Evolutionary conservation across 495 filamentous ascomycete species (phyloP).

Genomic region (Trichoderma erinaceum): DNA sequence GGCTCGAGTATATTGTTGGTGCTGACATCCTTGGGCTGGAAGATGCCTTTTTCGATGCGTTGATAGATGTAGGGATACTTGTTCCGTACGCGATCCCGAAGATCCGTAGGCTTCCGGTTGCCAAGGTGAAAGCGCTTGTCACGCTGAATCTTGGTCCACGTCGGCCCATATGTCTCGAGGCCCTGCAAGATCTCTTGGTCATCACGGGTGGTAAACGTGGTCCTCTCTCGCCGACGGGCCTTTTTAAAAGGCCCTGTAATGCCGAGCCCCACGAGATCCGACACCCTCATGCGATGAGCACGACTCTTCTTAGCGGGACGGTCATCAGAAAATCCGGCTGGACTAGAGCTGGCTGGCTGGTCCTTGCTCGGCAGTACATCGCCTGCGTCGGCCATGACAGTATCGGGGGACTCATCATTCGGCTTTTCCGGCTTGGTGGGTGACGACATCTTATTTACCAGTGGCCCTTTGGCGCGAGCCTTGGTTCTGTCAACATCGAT

Average conservation of each 20-base stretch:
- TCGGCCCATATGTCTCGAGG: slow-evolving; percentile 65
- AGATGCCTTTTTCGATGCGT: slow-evolving; percentile 50
- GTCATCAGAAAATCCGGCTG: slow-evolving; percentile 10
- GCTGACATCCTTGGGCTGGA: slow-evolving; percentile 34
- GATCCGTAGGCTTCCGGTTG: slow-evolving; percentile 66
- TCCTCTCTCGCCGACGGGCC: slow-evolving; percentile 47
- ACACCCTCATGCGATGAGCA: slow-evolving; percentile 47
- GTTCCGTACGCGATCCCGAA: slow-evolving; percentile 77
- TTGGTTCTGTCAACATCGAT: slow-evolving; percentile 27
- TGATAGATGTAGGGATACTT: slow-evolving; percentile 60
- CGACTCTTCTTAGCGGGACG: slow-evolving; percentile 36
- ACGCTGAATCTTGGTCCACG: slow-evolving; percentile 74
- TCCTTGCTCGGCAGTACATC: slow-evolving; percentile 13
- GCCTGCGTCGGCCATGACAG: slow-evolving; percentile 36
- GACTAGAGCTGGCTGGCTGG: neutral
- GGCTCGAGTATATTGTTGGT: slow-evolving; percentile 34
- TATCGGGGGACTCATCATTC: slow-evolving; percentile 38
- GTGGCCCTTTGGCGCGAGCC: neutral
- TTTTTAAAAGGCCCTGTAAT: slow-evolving; percentile 36
- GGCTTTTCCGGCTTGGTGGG: slow-evolving; percentile 27
- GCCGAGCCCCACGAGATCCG: slow-evolving; percentile 49
- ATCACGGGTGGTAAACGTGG: slow-evolving; percentile 66
- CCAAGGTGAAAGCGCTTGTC: slow-evolving; percentile 61
- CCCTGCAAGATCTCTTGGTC: slow-evolving; percentile 72
- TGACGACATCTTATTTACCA: slow-evolving; percentile 20